Percentiles rank a stretch among this genome's conserved stretches.
Conservation (phyloP, 2,329 filamentous ascomycete genomes). For the Neofusicoccum kwambonambiense region DNA sequence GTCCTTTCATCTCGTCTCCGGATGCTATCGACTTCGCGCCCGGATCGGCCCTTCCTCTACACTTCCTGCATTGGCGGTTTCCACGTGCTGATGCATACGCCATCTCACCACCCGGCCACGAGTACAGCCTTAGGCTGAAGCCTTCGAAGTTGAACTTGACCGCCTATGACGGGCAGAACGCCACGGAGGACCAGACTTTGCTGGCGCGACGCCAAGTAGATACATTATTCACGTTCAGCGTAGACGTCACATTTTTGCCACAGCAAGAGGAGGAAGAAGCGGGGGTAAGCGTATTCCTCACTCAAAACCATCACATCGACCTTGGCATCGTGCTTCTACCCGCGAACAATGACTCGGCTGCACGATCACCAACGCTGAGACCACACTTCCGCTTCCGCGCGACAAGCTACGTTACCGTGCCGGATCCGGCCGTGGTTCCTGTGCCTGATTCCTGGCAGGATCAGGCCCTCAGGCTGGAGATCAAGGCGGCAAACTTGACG, state of each 20-base stretch:
- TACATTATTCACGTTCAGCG: slow-evolving; percentile 53
- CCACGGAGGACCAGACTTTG: slow-evolving; percentile 52
- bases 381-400: slow-evolving; percentile 48
- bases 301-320: slow-evolving; percentile 52
- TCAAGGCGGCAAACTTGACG: slow-evolving; percentile 47
- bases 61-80: slow-evolving; percentile 59
- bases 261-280: slow-evolving; percentile 47
- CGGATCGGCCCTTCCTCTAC: slow-evolving; percentile 47
- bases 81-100: slow-evolving; percentile 49
- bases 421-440: slow-evolving; percentile 36
- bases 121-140: slow-evolving; percentile 47
- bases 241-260: slow-evolving; percentile 48
- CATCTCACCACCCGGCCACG: slow-evolving; percentile 44
- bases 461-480: slow-evolving; percentile 38
- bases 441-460: slow-evolving; percentile 42
- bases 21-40: slow-evolving; percentile 51
- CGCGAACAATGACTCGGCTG: slow-evolving; percentile 15
- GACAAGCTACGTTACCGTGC: slow-evolving; percentile 42
- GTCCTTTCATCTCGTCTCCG: slow-evolving; percentile 44
- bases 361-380: slow-evolving; percentile 4
- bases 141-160: slow-evolving; percentile 56
- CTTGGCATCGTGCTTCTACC: slow-evolving; percentile 37
- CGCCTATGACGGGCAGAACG: slow-evolving; percentile 51
- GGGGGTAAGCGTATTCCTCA: slow-evolving; percentile 55
- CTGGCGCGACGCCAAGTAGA: slow-evolving; percentile 56